phyloP scores from a whole-genome alignment of 1,284 basidiomycete genomes.

The Pseudozyma thailandica region DNA sequence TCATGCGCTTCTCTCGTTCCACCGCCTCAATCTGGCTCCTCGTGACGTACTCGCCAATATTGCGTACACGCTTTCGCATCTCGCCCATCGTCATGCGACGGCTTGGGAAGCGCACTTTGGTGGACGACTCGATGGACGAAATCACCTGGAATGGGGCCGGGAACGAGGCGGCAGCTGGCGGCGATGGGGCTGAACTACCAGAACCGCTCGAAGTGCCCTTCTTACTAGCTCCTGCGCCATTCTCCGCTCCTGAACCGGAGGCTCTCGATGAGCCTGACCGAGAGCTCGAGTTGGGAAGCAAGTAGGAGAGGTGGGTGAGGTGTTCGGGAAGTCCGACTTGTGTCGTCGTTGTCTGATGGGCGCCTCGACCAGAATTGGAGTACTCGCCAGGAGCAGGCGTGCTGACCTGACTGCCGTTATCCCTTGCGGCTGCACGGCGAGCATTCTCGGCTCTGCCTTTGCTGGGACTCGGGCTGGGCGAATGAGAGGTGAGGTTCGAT shows the following conservation, averaged over 20 bases:
- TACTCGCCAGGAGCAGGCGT: slow-evolving; percentile 52
- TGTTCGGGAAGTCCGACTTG: slow-evolving; percentile 95
- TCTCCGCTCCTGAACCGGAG: slow-evolving; percentile 5
- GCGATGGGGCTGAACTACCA: slow-evolving; percentile 23
- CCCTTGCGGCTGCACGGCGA: slow-evolving; percentile 35
- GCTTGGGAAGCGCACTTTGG: slow-evolving; percentile 91
- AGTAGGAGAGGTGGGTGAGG: slow-evolving; percentile 83
- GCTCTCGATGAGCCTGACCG: slow-evolving; percentile 69
- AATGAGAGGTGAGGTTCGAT: slow-evolving; percentile 48
- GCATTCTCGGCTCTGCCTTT: slow-evolving; percentile 45
- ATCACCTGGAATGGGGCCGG: slow-evolving; percentile 70
- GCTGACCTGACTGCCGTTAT: slow-evolving; percentile 46
- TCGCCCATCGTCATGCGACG: slow-evolving; percentile 94
- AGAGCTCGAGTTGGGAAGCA: slow-evolving; percentile 77
- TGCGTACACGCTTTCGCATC: slow-evolving; percentile 94
- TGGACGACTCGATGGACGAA: slow-evolving; percentile 77
- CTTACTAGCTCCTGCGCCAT: slow-evolving; percentile 17
- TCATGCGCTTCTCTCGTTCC: slow-evolving; percentile 66
- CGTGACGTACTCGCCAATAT: slow-evolving; percentile 85
- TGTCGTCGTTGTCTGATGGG: slow-evolving; percentile 74
- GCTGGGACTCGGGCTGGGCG: slow-evolving; percentile 59
- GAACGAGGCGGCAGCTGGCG: slow-evolving; percentile 73
- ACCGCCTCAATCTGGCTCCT: slow-evolving; percentile 69
- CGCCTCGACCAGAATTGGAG: slow-evolving; percentile 12
- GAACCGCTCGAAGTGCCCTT: slow-evolving; percentile 25